Conservation (phyloP, 169 alveolate species). For the Cryptosporidium andersoni region DNA sequence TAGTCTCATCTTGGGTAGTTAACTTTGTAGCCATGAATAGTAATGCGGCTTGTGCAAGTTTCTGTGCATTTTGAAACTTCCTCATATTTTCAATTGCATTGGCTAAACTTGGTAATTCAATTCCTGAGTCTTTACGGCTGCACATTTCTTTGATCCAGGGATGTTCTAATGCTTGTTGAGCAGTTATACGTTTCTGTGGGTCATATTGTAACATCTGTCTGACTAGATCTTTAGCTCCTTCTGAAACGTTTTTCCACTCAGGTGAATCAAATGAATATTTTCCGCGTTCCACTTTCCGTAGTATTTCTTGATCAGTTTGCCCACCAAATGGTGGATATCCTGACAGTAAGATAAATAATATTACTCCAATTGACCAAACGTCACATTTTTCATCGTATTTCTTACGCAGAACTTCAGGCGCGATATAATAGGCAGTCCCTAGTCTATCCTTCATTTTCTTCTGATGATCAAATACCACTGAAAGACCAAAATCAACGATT, state of each 20-base stretch:
- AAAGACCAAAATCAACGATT: slow-evolving; percentile 90
- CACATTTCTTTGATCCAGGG: slow-evolving; percentile 86
- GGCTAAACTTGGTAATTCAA: slow-evolving; percentile 78
- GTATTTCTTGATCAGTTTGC: slow-evolving; percentile 87
- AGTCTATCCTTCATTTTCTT: slow-evolving; percentile 80
- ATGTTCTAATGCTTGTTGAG: slow-evolving; percentile 89
- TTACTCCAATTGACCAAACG: slow-evolving; percentile 91
- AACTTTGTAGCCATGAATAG: slow-evolving; percentile 85
- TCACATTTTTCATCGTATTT: slow-evolving; percentile 89
- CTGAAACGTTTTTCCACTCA: slow-evolving; percentile 87
- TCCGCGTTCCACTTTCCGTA: slow-evolving; percentile 87
- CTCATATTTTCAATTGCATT: slow-evolving; percentile 85
- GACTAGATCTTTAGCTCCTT: slow-evolving; percentile 91
- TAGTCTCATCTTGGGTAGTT: slow-evolving; percentile 87
- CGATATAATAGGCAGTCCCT: slow-evolving; percentile 89
- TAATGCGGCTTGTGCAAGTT: slow-evolving; percentile 88
- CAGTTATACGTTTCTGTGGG: slow-evolving; percentile 87
- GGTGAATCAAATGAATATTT: slow-evolving; percentile 78
- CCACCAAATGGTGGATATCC: slow-evolving; percentile 93
- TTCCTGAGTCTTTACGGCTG: slow-evolving; percentile 74
- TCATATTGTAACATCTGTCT: slow-evolving; percentile 86
- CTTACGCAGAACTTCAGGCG: slow-evolving; percentile 87
- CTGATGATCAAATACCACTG: slow-evolving; percentile 78
- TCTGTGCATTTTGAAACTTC: slow-evolving; percentile 83
- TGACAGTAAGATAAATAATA: slow-evolving; percentile 80